phyloP scores from a whole-genome alignment of 805 yeast species.

The Barnettozyma salicaria region DNA sequence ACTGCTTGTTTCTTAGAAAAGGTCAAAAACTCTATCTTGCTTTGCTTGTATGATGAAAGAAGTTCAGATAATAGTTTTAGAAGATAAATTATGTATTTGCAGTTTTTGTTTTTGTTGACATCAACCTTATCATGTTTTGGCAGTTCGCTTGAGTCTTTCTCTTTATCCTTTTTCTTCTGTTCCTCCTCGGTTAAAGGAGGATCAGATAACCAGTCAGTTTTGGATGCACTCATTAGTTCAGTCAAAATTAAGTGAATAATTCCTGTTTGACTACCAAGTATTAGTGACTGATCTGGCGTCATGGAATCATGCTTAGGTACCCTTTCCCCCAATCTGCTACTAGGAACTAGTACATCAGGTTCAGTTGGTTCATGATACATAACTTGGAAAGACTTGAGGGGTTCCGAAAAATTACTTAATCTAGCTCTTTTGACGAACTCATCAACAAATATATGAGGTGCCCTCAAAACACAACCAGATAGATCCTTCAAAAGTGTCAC shows the following conservation, averaged over 20 bases:
- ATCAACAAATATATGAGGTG: slow-evolving; percentile 44
- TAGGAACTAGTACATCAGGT: slow-evolving; percentile 21
- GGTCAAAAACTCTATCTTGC: slow-evolving; percentile 76
- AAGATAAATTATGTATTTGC: slow-evolving; percentile 62
- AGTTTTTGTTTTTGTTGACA: slow-evolving; percentile 46
- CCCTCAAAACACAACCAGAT: slow-evolving; percentile 39
- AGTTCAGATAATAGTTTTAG: slow-evolving; percentile 65
- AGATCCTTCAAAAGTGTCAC: slow-evolving; percentile 43
- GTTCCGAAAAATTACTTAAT: slow-evolving; percentile 40
- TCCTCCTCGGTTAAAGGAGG: slow-evolving; percentile 26
- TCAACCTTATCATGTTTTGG: slow-evolving; percentile 26
- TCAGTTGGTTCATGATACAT: slow-evolving; percentile 17
- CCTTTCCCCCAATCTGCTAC: slow-evolving; percentile 18
- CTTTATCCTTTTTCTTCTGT: slow-evolving; percentile 28
- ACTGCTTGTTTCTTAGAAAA: slow-evolving; percentile 52
- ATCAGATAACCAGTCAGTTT: slow-evolving; percentile 37
- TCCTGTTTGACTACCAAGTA: slow-evolving; percentile 38
- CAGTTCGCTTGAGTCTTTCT: slow-evolving; percentile 24
- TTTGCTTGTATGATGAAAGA: slow-evolving; percentile 68
- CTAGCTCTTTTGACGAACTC: slow-evolving; percentile 37
- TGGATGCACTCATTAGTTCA: slow-evolving; percentile 52
- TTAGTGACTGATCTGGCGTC: slow-evolving; percentile 8
- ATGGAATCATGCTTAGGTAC: slow-evolving; percentile 4
- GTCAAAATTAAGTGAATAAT: slow-evolving; percentile 56
- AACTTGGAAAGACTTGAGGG: slow-evolving; percentile 25